Evolutionary conservation across 2,329 filamentous ascomycete genomes (phyloP).

Genomic region (Hysterium pulicare): DNA sequence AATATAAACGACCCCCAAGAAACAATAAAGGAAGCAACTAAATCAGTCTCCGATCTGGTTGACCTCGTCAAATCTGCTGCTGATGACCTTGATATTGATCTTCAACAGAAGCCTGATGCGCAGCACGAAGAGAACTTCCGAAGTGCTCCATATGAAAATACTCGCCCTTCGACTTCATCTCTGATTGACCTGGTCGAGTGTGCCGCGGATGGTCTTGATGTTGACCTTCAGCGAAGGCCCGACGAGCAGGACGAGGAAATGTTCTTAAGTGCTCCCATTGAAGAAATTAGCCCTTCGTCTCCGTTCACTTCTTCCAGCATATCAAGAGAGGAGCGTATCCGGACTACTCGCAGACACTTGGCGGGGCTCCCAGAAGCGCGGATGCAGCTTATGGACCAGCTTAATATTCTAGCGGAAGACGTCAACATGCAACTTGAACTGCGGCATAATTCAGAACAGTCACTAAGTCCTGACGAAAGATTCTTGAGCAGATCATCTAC

Average conservation of each 20-base stretch:
- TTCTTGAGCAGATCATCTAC: constrained; percentile 12
- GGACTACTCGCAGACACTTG: constrained; percentile 17
- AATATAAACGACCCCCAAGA: constrained; percentile 30
- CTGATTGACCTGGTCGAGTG: constrained; percentile 36
- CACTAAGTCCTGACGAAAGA: constrained; percentile 9
- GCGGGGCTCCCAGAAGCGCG: constrained; percentile 17
- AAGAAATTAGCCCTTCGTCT: constrained; percentile 10
- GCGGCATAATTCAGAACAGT: neutral
- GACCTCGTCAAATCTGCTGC: constrained; percentile 35
- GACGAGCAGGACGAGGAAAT: constrained; percentile 19
- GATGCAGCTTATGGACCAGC: constrained; percentile 20
- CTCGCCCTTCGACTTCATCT: constrained; percentile 25
- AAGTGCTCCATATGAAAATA: constrained; percentile 15
- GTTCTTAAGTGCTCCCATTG: constrained; percentile 21
- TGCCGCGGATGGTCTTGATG: constrained; percentile 33
- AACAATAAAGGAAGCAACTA: constrained; percentile 19
- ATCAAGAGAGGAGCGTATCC: constrained; percentile 13
- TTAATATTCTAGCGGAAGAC: constrained; percentile 6
- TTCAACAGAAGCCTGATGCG: constrained; percentile 17
- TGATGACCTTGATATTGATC: constrained; percentile 33
- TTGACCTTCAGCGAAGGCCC: constrained; percentile 26
- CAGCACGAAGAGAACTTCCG: constrained; percentile 24
- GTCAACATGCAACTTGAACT: neutral
- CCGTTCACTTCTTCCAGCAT: neutral
- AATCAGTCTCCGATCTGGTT: constrained; percentile 33